A percentile compares a stretch with the other conserved stretches of the same genome.
phyloP scores from a whole-genome alignment of 2,329 filamentous ascomycete species.

The Aureobasidium sp. region DNA sequence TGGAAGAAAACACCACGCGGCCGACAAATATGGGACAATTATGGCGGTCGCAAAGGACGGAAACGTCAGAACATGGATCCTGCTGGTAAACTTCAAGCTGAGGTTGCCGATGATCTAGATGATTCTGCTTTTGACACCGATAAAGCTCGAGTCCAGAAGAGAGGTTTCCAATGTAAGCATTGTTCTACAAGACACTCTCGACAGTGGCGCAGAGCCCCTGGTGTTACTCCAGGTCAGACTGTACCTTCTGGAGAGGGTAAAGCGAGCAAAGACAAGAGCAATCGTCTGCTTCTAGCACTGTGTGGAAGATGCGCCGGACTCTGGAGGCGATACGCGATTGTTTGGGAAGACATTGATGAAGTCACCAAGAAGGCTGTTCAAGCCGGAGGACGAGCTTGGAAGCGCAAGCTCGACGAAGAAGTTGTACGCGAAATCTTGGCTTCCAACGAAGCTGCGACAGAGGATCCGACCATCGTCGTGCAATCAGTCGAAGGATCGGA shows the following conservation, averaged over 20 bases:
- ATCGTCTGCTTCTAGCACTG: conserved; percentile 69
- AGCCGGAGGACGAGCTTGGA: conserved; percentile 77
- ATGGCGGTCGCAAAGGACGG: conserved; percentile 79
- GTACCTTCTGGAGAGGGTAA: conserved; percentile 62
- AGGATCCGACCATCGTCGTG: conserved; percentile 18
- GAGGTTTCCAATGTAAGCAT: conserved; percentile 88
- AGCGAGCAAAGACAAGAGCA: conserved; percentile 64
- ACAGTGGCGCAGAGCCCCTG: conserved; percentile 87
- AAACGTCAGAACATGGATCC: conserved; percentile 50
- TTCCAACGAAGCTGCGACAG: conserved; percentile 48
- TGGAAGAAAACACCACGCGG: conserved; percentile 94
- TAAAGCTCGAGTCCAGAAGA: conserved; percentile 73
- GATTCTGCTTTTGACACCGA: conserved; percentile 92
- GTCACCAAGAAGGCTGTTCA: conserved; percentile 79
- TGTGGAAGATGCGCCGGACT: conserved; percentile 86
- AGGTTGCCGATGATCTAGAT: conserved; percentile 85
- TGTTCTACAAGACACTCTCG: conserved; percentile 72
- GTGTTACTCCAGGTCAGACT: conserved; percentile 62
- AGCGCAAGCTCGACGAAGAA: conserved; percentile 87
- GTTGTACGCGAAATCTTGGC: conserved; percentile 67
- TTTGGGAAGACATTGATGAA: conserved; percentile 92
- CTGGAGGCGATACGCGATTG: conserved; percentile 92
- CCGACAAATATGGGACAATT: conserved; percentile 82
- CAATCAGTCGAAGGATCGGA: conserved; percentile 33
- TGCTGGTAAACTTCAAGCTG: conserved; percentile 73